Base-by-base conservation (phyloP, 805 yeast species). In the Alloascoidea africana region DNA sequence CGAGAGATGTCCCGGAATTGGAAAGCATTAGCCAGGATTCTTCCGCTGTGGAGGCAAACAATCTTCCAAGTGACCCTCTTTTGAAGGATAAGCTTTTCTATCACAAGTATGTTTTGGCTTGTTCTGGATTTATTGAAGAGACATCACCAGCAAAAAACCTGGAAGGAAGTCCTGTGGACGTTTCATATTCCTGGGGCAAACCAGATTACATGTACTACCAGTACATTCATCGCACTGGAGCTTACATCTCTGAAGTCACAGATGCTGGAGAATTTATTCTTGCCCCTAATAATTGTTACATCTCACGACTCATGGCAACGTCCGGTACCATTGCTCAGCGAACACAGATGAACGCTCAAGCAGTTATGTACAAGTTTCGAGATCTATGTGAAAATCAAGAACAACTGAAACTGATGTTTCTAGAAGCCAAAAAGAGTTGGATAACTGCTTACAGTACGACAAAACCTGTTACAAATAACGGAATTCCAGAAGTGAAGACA, bases 181-280 rank as follows among this genome's bases (percentile, higher is more conserved):
- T 87, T 15, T 52, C 64, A 14, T 89, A 86, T 54, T 81, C 94
- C 14, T 89, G 97, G 97, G 97, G 97, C 2, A 70, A 66, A 40
- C 93, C 95, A 2, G 63, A 62, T 23, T 86, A 82, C 60, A 73
- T 76, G 49, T 81, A 72, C 54, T 85, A 84, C 1, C 98, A 91
- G 55, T 93, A 81, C 51, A 78, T 91, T 37, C 98, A 91, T 54
- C 68, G 65, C 41, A 74, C 94, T 0, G 99, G 99, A 2, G 76
- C 83, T 1, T 84, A 87, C 48, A 73, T 91, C 39, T 94, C 91
- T 1, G 96, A 89, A 55, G 63, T 89, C 19, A 63, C 87, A 45
- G 83, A 74, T 32, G 76, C 73, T 45, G 91, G 94, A 16, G 78
- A 73, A 38, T 66, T 85, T 44, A 76, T 81, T 47, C 58, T 87